These are phyloP conservation scores for Spathaspora sp. DNA, from an alignment of 805 yeast species.

Conservation along the genomic window DNA sequence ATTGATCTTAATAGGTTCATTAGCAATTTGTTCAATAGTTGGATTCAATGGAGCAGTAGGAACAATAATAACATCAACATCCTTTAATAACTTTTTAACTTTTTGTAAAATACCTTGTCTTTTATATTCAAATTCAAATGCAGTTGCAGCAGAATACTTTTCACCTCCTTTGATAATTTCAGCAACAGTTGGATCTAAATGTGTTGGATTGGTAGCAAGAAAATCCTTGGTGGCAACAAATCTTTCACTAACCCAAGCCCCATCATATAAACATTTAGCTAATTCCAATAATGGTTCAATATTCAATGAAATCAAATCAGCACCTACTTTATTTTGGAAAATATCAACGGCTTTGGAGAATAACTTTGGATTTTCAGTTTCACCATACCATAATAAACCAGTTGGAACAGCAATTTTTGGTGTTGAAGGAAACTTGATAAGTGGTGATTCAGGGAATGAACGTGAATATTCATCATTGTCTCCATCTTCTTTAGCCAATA, in stretches of 20 bases:
- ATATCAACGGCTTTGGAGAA: slow-evolving; percentile 57
- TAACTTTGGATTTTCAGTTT: slow-evolving; percentile 68
- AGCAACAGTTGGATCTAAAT: slow-evolving; percentile 81
- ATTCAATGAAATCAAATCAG: slow-evolving; percentile 56
- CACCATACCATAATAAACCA: slow-evolving; percentile 75
- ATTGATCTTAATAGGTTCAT: slow-evolving; percentile 79
- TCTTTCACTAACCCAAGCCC: slow-evolving; percentile 98
- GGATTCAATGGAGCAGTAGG: slow-evolving; percentile 97
- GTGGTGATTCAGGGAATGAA: slow-evolving; percentile 63
- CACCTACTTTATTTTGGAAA: slow-evolving; percentile 40
- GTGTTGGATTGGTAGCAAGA: slow-evolving; percentile 61
- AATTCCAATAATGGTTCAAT: slow-evolving; percentile 74
- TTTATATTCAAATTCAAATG: slow-evolving; percentile 81
- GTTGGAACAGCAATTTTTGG: slow-evolving; percentile 78
- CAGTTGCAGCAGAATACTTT: slow-evolving; percentile 73
- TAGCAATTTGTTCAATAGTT: slow-evolving; percentile 62
- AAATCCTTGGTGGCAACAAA: slow-evolving; percentile 78
- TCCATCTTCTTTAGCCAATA: slow-evolving; percentile 69
- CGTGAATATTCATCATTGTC: slow-evolving; percentile 78
- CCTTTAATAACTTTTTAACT: slow-evolving; percentile 50
- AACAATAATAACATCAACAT: slow-evolving; percentile 73
- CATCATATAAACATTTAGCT: slow-evolving; percentile 89
- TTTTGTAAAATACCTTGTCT: slow-evolving; percentile 75
- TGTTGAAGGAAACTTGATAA: slow-evolving; percentile 50
- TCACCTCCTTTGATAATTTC: slow-evolving; percentile 77